A percentile compares a stretch with the other conserved stretches of the same genome.
These are phyloP conservation scores for Mitragyna speciosa DNA, from an alignment of 257 asterid genomes.

Conservation along the genomic window DNA sequence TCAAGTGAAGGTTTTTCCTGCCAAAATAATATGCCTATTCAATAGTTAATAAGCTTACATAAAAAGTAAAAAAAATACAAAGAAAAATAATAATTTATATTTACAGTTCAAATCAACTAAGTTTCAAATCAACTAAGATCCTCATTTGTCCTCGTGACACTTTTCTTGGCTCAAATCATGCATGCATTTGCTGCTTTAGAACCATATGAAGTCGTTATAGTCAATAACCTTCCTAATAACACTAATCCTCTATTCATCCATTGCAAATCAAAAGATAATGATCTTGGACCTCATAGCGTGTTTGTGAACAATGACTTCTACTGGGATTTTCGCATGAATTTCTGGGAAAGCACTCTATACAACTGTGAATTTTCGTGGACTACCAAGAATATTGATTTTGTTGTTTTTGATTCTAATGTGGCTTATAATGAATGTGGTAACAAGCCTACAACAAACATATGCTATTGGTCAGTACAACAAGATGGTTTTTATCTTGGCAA, in stretches of 20 bases:
- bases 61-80: no score
- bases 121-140: no score
- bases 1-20: no score
- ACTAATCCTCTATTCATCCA: background rate
- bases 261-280: conserved; percentile 6
- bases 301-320: background rate
- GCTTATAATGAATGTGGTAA: background rate
- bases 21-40: no score
- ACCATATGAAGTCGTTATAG: background rate
- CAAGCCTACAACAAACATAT: background rate
- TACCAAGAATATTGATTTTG: background rate
- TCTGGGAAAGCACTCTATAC: background rate
- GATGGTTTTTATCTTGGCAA: conserved; percentile 2
- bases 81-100: no score
- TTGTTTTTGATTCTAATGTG: background rate
- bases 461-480: background rate
- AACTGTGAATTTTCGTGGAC: conserved; percentile 12
- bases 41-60: no score
- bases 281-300: conserved; percentile 15
- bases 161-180: background rate
- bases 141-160: background rate
- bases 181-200: background rate
- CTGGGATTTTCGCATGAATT: conserved; percentile 3
- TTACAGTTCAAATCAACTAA: no score
- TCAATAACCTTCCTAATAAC: background rate